phyloP scores from a whole-genome alignment of 257 asterid species.

The Osmanthus fragrans region DNA sequence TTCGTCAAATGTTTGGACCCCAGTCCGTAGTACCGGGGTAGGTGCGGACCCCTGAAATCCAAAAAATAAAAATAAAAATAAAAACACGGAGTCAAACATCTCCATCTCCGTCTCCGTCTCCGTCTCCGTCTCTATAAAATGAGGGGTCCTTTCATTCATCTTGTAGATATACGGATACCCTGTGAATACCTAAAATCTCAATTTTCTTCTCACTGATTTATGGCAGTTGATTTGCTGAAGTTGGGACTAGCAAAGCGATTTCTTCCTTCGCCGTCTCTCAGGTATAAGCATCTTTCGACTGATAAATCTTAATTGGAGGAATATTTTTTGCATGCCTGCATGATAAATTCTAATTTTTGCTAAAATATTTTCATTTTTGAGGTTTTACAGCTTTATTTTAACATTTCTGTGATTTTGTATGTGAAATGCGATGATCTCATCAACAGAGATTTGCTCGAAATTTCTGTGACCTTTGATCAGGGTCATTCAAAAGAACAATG shows the following conservation, averaged over 20 bases:
- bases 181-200: too few species aligned
- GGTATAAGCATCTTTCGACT: constrained; percentile 14
- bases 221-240: constrained; percentile 64
- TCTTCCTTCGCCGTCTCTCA: constrained; percentile 36
- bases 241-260: constrained; percentile 49
- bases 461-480: too few species aligned
- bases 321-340: neutral
- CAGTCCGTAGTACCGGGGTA: constrained; percentile 27
- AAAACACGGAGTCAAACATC: neutral
- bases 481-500: too few species aligned
- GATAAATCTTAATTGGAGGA: too few species aligned
- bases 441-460: too few species aligned
- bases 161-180: constrained; percentile 6
- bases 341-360: neutral
- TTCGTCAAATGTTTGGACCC: constrained; percentile 23
- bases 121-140: constrained; percentile 19
- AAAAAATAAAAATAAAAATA: neutral
- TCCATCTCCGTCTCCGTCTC: too few species aligned
- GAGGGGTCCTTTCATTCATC: constrained; percentile 19
- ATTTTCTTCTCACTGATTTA: too few species aligned
- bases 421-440: neutral
- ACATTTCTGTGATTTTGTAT: neutral
- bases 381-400: neutral
- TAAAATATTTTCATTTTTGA: neutral
- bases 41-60: constrained; percentile 27